Conservation (phyloP, 768 basidiomycete species). For the Paxillus ammoniavirescens region DNA sequence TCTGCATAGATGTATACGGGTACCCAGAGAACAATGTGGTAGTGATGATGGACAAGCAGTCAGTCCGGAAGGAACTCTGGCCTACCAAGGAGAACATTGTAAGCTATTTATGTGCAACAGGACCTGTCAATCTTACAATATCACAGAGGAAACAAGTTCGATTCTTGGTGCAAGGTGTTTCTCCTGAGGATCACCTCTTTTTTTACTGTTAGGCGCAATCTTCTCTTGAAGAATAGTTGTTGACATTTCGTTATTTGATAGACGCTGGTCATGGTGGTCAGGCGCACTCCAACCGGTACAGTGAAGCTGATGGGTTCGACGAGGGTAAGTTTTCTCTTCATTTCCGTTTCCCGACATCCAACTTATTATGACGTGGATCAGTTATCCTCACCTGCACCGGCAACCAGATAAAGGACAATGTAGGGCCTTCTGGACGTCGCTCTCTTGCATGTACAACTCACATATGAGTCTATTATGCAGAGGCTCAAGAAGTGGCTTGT, state of each 20-base stretch:
- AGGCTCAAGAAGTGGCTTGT: constrained; percentile 23
- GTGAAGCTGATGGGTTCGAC: constrained; percentile 51
- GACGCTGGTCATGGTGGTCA: constrained; percentile 54
- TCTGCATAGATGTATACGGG: constrained; percentile 32
- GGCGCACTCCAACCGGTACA: constrained; percentile 38
- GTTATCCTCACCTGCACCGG: constrained; percentile 11
- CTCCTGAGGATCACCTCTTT: constrained; percentile 50
- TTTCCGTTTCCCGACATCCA: neutral
- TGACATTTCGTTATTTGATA: constrained; percentile 13
- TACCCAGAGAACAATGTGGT: constrained; percentile 41
- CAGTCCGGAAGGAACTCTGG: constrained; percentile 25
- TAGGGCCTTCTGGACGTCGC: constrained; percentile 16
- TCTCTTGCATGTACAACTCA: constrained; percentile 32
- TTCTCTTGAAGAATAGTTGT: neutral
- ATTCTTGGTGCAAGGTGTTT: constrained; percentile 42
- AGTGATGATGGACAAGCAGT: constrained; percentile 39
- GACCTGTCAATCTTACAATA: neutral
- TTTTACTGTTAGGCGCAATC: constrained; percentile 48
- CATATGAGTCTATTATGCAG: constrained; percentile 2
- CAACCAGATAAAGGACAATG: constrained; percentile 22
- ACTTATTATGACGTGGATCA: constrained; percentile 4
- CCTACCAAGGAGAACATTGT: constrained; percentile 50
- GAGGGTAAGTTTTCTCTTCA: constrained; percentile 38
- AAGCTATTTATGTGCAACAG: constrained; percentile 9
- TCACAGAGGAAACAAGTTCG: constrained; percentile 41